A percentile compares a stretch with the other conserved stretches of the same genome.
phyloP scores from a whole-genome alignment of 768 basidiomycete genomes.

The Holtermannia corniformis region DNA sequence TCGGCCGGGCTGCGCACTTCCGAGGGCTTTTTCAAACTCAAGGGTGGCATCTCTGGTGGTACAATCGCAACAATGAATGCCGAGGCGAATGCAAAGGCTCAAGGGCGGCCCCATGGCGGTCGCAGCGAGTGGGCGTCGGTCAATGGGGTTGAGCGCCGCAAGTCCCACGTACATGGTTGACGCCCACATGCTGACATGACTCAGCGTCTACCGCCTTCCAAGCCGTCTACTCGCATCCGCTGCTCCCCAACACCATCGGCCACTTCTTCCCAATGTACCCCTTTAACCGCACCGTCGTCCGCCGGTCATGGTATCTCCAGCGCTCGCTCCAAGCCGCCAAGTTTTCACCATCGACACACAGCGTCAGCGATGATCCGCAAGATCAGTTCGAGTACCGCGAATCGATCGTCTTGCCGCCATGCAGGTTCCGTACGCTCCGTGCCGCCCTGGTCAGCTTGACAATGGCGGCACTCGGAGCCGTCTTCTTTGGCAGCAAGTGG shows the following conservation, averaged over 20 bases:
- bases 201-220: conserved; percentile 44
- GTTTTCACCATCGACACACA: not conserved
- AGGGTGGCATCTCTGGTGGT: conserved; percentile 57
- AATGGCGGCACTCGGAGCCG: conserved; percentile 7
- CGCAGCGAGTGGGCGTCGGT: not conserved
- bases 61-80: conserved; percentile 46
- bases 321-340: conserved; percentile 14
- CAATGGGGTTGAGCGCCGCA: not conserved
- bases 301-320: conserved; percentile 53
- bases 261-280: conserved; percentile 46
- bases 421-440: not conserved
- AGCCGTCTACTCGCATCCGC: conserved; percentile 22
- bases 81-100: conserved; percentile 19
- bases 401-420: conserved; percentile 11
- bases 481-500: not conserved
- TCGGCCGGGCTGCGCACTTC: conserved; percentile 55
- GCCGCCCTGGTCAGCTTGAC: conserved; percentile 4
- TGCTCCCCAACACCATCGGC: conserved; percentile 30
- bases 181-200: conserved; percentile 9
- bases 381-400: not conserved
- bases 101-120: too few relatives aligned
- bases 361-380: not conserved
- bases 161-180: not conserved
- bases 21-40: conserved; percentile 40
- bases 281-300: conserved; percentile 48